A percentile compares a stretch with the other conserved stretches of the same genome.
Conservation (phyloP, 768 basidiomycete genomes). For the Panus rudis region DNA sequence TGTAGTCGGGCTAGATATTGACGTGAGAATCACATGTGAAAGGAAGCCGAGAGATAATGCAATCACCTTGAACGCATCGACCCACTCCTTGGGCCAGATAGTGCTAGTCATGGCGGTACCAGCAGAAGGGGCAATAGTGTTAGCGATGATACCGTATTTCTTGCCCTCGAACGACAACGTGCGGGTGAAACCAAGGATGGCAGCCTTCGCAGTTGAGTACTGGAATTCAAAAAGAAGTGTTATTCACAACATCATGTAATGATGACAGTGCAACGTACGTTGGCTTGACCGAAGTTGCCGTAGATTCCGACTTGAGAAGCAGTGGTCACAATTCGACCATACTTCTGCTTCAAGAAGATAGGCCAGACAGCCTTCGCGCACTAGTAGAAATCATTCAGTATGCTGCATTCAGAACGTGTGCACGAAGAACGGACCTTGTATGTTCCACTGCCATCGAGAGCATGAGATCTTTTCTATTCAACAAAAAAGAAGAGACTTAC, state of each 20-base stretch:
- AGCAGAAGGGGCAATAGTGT: constrained; percentile 80
- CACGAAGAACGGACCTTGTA: constrained; percentile 56
- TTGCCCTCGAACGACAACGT: constrained; percentile 87
- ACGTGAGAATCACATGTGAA: background rate
- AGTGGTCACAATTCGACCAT: constrained; percentile 93
- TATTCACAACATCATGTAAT: constrained; percentile 1
- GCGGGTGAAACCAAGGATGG: constrained; percentile 83
- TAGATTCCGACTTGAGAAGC: constrained; percentile 89
- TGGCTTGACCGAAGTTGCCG: constrained; percentile 93
- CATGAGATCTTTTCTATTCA: too few species aligned
- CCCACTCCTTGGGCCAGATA: constrained; percentile 78
- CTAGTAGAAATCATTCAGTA: constrained; percentile 33
- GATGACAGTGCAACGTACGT: constrained; percentile 36
- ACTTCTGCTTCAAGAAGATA: constrained; percentile 93
- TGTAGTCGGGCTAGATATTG: constrained; percentile 79
- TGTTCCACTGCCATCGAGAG: constrained; percentile 51
- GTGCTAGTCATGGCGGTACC: constrained; percentile 91
- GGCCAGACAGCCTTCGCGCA: constrained; percentile 96
- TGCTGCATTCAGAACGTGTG: too few species aligned
- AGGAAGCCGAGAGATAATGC: background rate
- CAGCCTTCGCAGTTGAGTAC: constrained; percentile 93
- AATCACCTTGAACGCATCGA: constrained; percentile 79
- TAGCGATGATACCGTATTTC: constrained; percentile 87
- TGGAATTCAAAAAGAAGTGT: too few species aligned
- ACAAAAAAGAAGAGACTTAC: constrained; percentile 14